Base-by-base conservation (phyloP, 2,329 filamentous ascomycete species). In the Fusarium coicis region DNA sequence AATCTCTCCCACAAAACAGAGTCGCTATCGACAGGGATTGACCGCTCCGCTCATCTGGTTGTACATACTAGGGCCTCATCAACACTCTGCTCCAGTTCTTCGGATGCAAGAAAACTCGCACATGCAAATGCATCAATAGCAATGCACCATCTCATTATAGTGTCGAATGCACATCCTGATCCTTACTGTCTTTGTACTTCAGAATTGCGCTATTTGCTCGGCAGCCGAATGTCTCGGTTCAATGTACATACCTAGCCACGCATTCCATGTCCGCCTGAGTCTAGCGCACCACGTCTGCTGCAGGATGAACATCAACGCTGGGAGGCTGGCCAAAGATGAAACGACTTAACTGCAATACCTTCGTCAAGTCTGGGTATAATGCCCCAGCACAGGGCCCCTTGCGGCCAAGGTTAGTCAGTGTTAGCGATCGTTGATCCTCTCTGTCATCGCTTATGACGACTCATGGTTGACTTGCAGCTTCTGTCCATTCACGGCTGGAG, bases 241-340 rank as follows among this genome's bases (percentile, higher is more conserved):
- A 64, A 52, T 57, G 39, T n/a, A 55, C 58, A 58, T 46, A 34
- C 61, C 50, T 66, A 32, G 23, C 37, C 21, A 44, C 30, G 16
- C 66, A 57, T 62, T 57, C 46, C 44, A 52, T 55, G 40, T 52
- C 63, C 63, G 44, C 50, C 57, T 52, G 52, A 44, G 50, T 36
- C 50, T 57, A 64, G 66, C 66, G 39, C 58, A 69, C 46, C 65
- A 69, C 50, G 30, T 52, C 42, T 44, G 30, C 50, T 64, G 57
- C 52, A 64, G 65, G 50, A 42, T 57, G 44, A 46, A 19, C 40
- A 53, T 57, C 65, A 69, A 63, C 28, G 30, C 50, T 62, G 42
- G 55, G 55, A 66, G 63, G 50, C 36, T 64, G 65, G 34, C 63
- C 47, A 57, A 64, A 37, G 44, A 50, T 69, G 57, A 63, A 67